Base-by-base conservation (phyloP, 192 early-diverging fungal genomes). In the Backusella macrospora region DNA sequence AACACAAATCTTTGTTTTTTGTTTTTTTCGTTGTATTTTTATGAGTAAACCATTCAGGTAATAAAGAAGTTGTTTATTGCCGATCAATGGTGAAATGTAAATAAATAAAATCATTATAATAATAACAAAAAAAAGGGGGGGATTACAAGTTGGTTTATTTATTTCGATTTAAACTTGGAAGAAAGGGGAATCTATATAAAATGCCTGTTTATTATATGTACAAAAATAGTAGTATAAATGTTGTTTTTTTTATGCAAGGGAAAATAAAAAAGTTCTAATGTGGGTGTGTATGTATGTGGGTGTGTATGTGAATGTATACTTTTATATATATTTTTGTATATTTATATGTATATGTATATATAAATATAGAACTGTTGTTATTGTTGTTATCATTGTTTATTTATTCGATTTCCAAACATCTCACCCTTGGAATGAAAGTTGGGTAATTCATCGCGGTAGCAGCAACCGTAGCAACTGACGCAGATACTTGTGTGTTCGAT, bases 401-500 rank as follows among this genome's bases (percentile, higher is more conserved):
- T 59, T 71, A 68, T 65, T 65, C 63, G 16, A 65, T 65, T 39
- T 65, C 63, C 16, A 65, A 39, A 39, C 63, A 65, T 34, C 38
- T 63, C 16, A 67, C 65, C 23, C 65, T 68, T 43, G 67, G 67
- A 68, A 68, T 68, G 44, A 68, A 47, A 68, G 14, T 68, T 47
- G 67, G 14, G 47, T 68, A 68, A 34, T 68, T 68, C 42, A 68
- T 59, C 26, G 43, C 44, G 6, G 44, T 68, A 29, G 67, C 63
- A 13, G 67, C 44, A 5, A 26, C 26, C 8, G 67, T 45, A 16
- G 67, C 67, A 16, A 68, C 21, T 10, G 67, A 45, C 7, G 67
- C 67, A 34, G 67, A 43, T 16, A 44, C 10, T 14, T 68, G 26
- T 4, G 26, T 45, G 45, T 44, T 29, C 21, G 76, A 72, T 70